Evolutionary conservation across 2,329 filamentous ascomycete genomes (phyloP), one percentile per base, ranked within the genome.

Genomic region (Colletotrichum australisinense): DNA sequence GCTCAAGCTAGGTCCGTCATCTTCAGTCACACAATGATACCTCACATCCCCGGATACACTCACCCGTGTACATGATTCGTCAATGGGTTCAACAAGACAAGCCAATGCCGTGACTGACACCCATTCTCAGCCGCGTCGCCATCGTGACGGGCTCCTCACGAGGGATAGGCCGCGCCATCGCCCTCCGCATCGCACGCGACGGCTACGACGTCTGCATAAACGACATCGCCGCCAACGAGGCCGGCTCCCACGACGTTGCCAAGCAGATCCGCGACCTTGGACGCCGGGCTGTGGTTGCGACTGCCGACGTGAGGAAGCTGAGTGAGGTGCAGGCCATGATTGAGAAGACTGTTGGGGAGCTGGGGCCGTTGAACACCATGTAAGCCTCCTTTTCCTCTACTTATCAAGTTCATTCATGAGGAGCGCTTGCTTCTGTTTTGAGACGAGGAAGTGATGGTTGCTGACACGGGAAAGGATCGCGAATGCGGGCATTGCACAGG

Each of bases 161-260:
- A 8, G 72, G 72, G 24, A 91, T 90, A 75, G 91, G 91, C 59
- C 89, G 88, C 76, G 86, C 89, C 24, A 91, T 92, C 66, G 91
- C 91, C 22, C 81, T 92, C 8, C 89, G 91, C 3, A 85, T 93
- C 19, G 91, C 91, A 6, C 81, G 85, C 26, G 92, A 93, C 74
- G 91, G 91, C 67, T 93, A 93, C 81, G 86, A 90, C 75, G 84
- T 94, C 63, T 92, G 90, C 77, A 83, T 93, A 75, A 93, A 92
- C 78, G 91, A 93, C 75, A 82, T 93, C 19, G 75, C 83, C 32
- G 83, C 86, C 16, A 89, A 92, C 75, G 80, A 86, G 63, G 76
- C 84, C 4, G 86, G 83, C 1, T 88, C 89, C 73, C 86, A 91
- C 64, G 84, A 87, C 26, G 84, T 87, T 0, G 88, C 86, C 11